Base-by-base conservation (phyloP, 2,329 filamentous ascomycete species). In the Penicillium sp. region DNA sequence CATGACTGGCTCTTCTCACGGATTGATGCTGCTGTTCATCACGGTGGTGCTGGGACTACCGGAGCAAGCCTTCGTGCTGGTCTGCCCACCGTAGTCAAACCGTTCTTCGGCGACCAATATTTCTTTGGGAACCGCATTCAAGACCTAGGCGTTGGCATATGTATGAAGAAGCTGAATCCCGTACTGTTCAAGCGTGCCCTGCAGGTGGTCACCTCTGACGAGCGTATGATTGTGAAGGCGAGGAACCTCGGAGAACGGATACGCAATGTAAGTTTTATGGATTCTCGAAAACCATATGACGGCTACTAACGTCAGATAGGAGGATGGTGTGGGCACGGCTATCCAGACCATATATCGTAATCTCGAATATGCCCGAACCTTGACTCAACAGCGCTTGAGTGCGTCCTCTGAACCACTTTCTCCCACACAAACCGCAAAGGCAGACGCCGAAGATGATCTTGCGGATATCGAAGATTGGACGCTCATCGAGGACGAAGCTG, bases 101-200 rank as follows among this genome's bases (percentile, higher is more conserved):
- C 95, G 0, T 99, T 98, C 82, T 99, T 99, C 73, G 95, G 95
- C 5, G 95, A 99, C 71, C 95, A 99, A 74, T 97, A 91, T 83
- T 99, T 99, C 82, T 98, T 96, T 70, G 95, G 93, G 7, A 87
- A 85, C 31, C 86, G 95, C 4, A 91, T 98, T 1, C 93, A 98
- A 75, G 94, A 98, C 71, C 83, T 99, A 6, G 94, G 95, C 0
- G 95, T 98, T 2, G 95, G 95, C 0, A 89, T 97, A 21, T 92
- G 90, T 72, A 83, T 99, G 70, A 93, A 91, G 81, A 95, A 92
- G 77, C 88, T 97, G 81, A 96, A 95, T 23, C 90, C 91, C n/a
- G 90, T 87, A 67, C 86, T 90, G 44, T 94, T 99, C 69, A 91
- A 92, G 17, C 85, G 91, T 61, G 93, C 94, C 0, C 80, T 99